Conservation (phyloP, 805 yeast genomes). For the Myxozyma vanderwaltii region DNA sequence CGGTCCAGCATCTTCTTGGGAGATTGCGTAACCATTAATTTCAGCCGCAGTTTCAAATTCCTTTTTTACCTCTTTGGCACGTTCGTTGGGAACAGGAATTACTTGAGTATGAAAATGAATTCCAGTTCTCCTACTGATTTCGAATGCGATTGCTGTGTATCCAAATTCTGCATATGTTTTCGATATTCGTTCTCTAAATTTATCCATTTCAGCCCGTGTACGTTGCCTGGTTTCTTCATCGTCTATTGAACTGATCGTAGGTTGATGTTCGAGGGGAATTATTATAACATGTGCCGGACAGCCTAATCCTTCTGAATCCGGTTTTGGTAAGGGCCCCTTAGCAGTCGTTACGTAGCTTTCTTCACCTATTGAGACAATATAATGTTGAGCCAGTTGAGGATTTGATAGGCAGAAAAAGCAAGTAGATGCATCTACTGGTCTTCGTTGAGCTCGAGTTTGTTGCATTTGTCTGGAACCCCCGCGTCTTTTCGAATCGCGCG, state of each 20-base stretch:
- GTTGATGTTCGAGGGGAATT: slow-evolving; percentile 74
- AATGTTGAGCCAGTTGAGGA: slow-evolving; percentile 73
- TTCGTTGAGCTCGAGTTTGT: slow-evolving; percentile 24
- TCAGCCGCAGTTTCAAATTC: slow-evolving; percentile 37
- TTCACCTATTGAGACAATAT: slow-evolving; percentile 75
- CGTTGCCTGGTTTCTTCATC: slow-evolving; percentile 39
- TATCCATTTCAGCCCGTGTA: slow-evolving; percentile 47
- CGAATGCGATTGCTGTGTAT: slow-evolving; percentile 63
- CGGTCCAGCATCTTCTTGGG: slow-evolving; percentile 39
- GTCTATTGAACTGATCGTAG: slow-evolving; percentile 45
- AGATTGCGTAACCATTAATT: slow-evolving; percentile 35
- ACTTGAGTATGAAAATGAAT: slow-evolving; percentile 78
- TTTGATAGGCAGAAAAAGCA: slow-evolving; percentile 87
- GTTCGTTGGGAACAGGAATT: slow-evolving; percentile 62
- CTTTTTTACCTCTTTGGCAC: slow-evolving; percentile 49
- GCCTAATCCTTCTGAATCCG: slow-evolving; percentile 48
- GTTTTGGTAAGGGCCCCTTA: slow-evolving; percentile 70
- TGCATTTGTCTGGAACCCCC: slow-evolving; percentile 19
- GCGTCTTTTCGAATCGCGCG: slow-evolving; percentile 4
- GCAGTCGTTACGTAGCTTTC: slow-evolving; percentile 72
- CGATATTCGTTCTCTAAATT: slow-evolving; percentile 18
- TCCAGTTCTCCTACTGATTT: slow-evolving; percentile 62
- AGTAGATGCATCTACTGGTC: slow-evolving; percentile 29
- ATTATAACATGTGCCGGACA: slow-evolving; percentile 83
- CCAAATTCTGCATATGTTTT: slow-evolving; percentile 51